Evolutionary conservation across 805 yeast species (phyloP).

Genomic region (Myxozyma kluyveri): DNA sequence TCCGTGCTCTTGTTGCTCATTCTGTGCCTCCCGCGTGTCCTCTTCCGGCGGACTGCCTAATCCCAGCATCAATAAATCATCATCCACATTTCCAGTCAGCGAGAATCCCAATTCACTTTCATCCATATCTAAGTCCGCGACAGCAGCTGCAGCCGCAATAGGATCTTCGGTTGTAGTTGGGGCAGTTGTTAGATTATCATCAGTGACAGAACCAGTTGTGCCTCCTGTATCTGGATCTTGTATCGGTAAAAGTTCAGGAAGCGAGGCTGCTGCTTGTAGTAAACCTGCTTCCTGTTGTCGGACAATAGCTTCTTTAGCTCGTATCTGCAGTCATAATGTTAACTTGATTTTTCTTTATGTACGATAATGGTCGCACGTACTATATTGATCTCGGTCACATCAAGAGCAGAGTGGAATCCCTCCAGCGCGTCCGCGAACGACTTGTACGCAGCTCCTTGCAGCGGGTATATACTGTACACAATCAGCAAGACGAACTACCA

Average conservation of each 20-base stretch:
- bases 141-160: neutral
- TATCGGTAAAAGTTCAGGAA: too few relatives aligned
- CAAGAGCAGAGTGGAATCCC: conserved; percentile 17
- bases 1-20: too few relatives aligned
- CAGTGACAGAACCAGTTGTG: too few relatives aligned
- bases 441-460: neutral
- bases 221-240: too few relatives aligned
- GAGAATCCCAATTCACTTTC: neutral
- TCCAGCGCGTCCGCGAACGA: conserved; percentile 6
- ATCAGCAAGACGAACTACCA: neutral
- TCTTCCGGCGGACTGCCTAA: neutral
- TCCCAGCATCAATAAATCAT: neutral
- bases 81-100: neutral
- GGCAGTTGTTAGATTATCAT: neutral
- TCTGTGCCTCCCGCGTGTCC: too few relatives aligned
- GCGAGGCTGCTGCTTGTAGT: too few relatives aligned
- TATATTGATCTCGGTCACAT: conserved; percentile 16
- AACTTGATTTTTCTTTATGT: neutral
- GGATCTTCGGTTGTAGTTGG: neutral
- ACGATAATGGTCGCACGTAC: conserved; percentile 1
- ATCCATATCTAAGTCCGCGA: neutral
- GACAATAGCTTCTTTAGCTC: too few relatives aligned
- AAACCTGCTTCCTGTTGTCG: too few relatives aligned
- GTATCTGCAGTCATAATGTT: too few relatives aligned
- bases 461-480: conserved; percentile 13